Evolutionary conservation across 2,329 filamentous ascomycete species (phyloP).

Genomic region (Colletotrichum endophyticum): DNA sequence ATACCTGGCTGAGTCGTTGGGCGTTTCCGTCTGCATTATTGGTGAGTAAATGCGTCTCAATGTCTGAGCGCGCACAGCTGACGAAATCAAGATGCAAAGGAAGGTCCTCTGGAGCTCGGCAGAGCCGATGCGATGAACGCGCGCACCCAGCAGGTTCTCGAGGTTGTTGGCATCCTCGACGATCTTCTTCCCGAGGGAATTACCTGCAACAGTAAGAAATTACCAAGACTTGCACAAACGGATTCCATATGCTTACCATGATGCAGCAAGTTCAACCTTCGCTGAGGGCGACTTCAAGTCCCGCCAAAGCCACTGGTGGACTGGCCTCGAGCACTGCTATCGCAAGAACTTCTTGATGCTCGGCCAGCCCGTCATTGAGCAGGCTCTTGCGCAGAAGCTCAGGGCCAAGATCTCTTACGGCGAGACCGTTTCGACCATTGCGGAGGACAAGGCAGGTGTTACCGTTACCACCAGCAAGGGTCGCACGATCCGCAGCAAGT

Average conservation of each 20-base stretch:
- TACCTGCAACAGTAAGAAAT: slow-evolving; percentile 51
- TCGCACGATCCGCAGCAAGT: slow-evolving; percentile 38
- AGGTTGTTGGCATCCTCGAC: slow-evolving; percentile 46
- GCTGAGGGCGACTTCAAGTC: slow-evolving; percentile 50
- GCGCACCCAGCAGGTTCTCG: slow-evolving; percentile 52
- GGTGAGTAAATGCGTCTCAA: slow-evolving; percentile 27
- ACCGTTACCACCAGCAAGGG: slow-evolving; percentile 32
- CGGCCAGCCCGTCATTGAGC: slow-evolving; percentile 51
- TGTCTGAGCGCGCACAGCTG: background rate
- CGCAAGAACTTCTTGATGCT: slow-evolving; percentile 57
- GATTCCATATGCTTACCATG: background rate
- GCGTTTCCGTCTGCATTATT: slow-evolving; percentile 43
- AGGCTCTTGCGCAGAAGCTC: slow-evolving; percentile 38
- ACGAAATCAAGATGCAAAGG: slow-evolving; percentile 39
- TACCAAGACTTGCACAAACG: background rate
- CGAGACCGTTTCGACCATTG: slow-evolving; percentile 38
- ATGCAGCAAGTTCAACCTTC: slow-evolving; percentile 51
- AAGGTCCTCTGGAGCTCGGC: slow-evolving; percentile 42
- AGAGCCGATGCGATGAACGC: slow-evolving; percentile 54
- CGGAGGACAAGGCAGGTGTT: slow-evolving; percentile 29
- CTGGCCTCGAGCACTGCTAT: slow-evolving; percentile 45
- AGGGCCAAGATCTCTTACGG: slow-evolving; percentile 37
- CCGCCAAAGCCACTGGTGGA: slow-evolving; percentile 53
- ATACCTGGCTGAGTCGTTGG: slow-evolving; percentile 45
- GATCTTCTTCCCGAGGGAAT: slow-evolving; percentile 46